A percentile compares a stretch with the other conserved stretches of the same genome.
These are phyloP conservation scores for Candida michaelii DNA, from an alignment of 805 yeast genomes.

Conservation along the genomic window DNA sequence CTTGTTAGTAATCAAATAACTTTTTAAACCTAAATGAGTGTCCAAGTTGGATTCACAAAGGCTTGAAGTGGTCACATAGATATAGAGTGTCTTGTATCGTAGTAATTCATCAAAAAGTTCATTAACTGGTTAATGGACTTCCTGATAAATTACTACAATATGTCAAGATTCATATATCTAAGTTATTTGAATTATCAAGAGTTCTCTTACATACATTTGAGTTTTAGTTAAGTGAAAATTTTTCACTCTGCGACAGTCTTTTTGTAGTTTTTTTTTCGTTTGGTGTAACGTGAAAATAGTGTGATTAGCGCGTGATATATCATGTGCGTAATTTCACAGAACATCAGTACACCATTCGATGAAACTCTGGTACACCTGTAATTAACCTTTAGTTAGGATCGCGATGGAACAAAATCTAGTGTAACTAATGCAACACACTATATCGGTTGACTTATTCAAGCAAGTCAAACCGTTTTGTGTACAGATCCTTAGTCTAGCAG, in stretches of 20 bases:
- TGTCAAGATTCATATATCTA: constrained; percentile 5
- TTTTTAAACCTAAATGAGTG: constrained; percentile 38
- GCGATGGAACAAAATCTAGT: background rate
- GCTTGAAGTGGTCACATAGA: constrained; percentile 2
- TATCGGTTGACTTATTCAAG: constrained; percentile 3
- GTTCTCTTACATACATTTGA: constrained; percentile 2
- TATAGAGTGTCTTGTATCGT: constrained; percentile 7
- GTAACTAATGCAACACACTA: background rate
- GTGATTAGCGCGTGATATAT: background rate
- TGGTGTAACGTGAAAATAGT: background rate
- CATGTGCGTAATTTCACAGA: background rate
- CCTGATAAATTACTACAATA: constrained; percentile 5
- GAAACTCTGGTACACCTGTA: constrained; percentile 2
- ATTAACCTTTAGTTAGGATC: background rate
- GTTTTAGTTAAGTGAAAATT: constrained; percentile 2
- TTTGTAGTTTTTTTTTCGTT: background rate
- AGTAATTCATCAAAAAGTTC: background rate
- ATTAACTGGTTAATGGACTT: background rate
- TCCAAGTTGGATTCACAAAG: constrained; percentile 21
- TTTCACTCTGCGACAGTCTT: background rate
- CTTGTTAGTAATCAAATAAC: constrained; percentile 17
- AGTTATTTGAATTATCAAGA: constrained; percentile 4
- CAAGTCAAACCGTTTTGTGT: constrained; percentile 5
- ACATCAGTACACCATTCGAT: background rate
- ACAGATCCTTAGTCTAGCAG: background rate